These are phyloP conservation scores for Pythium graminicola DNA, from an alignment of 352 stramenopile species.

Conservation along the genomic window DNA sequence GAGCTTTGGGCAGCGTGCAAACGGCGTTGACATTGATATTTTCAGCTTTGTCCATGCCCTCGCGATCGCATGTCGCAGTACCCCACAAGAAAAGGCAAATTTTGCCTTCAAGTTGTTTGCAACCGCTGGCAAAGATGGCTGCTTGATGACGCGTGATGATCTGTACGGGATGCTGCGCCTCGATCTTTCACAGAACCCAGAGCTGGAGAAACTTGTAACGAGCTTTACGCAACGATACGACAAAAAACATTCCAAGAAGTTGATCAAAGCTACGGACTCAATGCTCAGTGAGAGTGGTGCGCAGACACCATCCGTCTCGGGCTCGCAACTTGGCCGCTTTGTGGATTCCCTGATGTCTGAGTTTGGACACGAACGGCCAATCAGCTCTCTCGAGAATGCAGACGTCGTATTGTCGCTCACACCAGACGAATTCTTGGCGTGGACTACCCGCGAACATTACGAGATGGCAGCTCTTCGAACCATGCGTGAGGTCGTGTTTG, in stretches of 20 bases:
- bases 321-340: slow-evolving; percentile 71
- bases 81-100: slow-evolving; percentile 55
- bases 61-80: slow-evolving; percentile 68
- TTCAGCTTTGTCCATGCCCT: slow-evolving; percentile 84
- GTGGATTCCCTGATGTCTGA: slow-evolving; percentile 70
- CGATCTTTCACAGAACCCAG: slow-evolving; percentile 70
- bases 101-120: slow-evolving; percentile 82
- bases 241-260: slow-evolving; percentile 30
- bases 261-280: slow-evolving; percentile 6
- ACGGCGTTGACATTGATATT: slow-evolving; percentile 74
- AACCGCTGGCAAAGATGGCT: slow-evolving; percentile 29
- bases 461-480: slow-evolving; percentile 73
- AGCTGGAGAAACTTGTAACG: slow-evolving; percentile 59
- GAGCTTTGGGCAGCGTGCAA: slow-evolving; percentile 72
- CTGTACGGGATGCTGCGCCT: slow-evolving; percentile 79
- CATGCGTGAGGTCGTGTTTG: slow-evolving; percentile 81
- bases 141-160: slow-evolving; percentile 72
- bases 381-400: slow-evolving; percentile 25
- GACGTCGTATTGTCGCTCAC: slow-evolving; percentile 37
- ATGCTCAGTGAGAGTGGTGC: slow-evolving; percentile 29
- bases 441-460: slow-evolving; percentile 60
- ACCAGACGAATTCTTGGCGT: slow-evolving; percentile 63
- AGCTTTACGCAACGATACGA: slow-evolving; percentile 58
- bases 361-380: slow-evolving; percentile 17
- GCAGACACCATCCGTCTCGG: slow-evolving; percentile 64